Evolutionary conservation across 805 yeast genomes (phyloP), one percentile per base, ranked within the genome.

Genomic region (Diddensiella transvaalensis): DNA sequence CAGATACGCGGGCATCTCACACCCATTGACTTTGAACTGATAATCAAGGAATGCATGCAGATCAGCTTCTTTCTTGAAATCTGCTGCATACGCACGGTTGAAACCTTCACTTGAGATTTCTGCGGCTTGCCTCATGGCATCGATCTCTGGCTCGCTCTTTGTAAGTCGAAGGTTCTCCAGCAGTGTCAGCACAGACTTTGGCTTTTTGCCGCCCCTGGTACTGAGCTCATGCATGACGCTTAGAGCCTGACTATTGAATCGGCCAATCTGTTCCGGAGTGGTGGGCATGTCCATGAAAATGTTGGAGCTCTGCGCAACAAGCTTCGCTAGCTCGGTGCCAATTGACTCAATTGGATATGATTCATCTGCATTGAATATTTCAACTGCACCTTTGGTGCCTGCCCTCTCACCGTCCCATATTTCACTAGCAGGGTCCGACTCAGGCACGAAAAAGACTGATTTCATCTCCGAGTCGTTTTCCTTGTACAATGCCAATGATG

Each of bases 351-450:
- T 74, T 39, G 78, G 77, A 35, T 75, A 76, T 4, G 86, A 81
- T 44, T 74, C 75, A 65, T 89, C 97, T 2, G 96, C 96, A 63
- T 91, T 93, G 70, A 93, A 93, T 40, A 82, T 79, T 43, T 88
- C 91, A 36, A 67, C 69, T 0, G 84, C 96, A 13, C 95, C 96
- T 42, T 82, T 79, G 2, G 82, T 75, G 1, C 99, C 99, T 15
- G 95, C 84, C 58, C 95, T 77, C 39, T 79, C 83, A 10, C 99
- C 99, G 58, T 91, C 97, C 99, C 99, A 93, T 54, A 84, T 79
- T 67, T 93, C 99, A 19, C 77, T 79, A 42, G 73, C 74, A 3
- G 80, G 76, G 61, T 90, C 85, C 62, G 85, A 84, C 13, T 88
- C 89, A 2, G 89, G 96, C 2, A 91, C 96, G 43, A 89, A 69